A percentile compares a stretch with the other conserved stretches of the same genome.
Evolutionary conservation across 116 monocot species (phyloP).

Genomic region (Papilionanthe hybrid): DNA sequence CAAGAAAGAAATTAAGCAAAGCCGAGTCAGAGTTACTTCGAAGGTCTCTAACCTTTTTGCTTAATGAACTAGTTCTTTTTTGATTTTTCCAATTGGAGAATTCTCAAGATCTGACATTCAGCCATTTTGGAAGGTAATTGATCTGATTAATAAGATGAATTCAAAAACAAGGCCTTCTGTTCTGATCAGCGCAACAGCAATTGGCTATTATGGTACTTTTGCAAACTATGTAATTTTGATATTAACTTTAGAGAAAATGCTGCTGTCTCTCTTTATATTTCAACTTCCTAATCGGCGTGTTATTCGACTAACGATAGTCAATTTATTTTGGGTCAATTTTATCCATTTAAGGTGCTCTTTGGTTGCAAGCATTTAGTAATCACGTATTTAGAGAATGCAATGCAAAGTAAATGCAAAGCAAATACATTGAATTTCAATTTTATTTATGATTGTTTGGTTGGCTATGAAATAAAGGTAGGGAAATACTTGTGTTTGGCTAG

Average conservation of each 20-base stretch:
- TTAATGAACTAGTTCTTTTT: neutral
- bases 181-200: slow-evolving; percentile 84
- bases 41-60: slow-evolving; percentile 37
- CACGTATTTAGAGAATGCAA: no score
- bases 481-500: no score
- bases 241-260: neutral
- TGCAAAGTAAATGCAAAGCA: no score
- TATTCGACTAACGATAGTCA: neutral
- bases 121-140: slow-evolving; percentile 52
- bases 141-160: slow-evolving; percentile 46
- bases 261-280: neutral
- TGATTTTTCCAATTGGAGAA: neutral
- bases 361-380: no score
- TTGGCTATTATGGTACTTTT: slow-evolving; percentile 78
- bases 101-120: neutral
- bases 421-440: no score
- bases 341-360: neutral
- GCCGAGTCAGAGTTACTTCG: slow-evolving; percentile 53
- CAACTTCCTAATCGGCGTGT: neutral
- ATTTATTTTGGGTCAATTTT: neutral
- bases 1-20: slow-evolving; percentile 83
- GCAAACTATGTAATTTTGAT: neutral
- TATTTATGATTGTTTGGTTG: no score
- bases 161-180: slow-evolving; percentile 55
- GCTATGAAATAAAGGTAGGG: no score